phyloP scores from a whole-genome alignment of 257 asterid species.

The Nemophila menziesii region DNA sequence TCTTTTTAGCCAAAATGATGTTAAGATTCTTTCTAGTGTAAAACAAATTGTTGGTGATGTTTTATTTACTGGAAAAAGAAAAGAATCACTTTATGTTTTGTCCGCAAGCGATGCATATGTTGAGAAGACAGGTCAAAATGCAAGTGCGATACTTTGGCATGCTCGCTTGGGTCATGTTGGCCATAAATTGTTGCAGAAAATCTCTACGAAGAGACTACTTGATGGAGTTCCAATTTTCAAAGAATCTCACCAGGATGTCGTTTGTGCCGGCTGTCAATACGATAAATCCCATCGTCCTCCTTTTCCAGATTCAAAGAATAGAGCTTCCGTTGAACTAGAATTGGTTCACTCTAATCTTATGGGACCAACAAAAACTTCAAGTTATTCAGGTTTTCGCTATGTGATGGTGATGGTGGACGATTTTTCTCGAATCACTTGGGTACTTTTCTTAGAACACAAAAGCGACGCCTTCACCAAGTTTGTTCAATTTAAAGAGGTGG shows the following conservation, averaged over 20 bases:
- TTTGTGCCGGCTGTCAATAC: conserved; percentile 15
- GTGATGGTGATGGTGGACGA: conserved; percentile 22
- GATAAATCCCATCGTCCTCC: conserved; percentile 17
- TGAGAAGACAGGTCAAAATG: too few species aligned
- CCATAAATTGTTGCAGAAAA: conserved; percentile 13
- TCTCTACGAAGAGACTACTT: conserved; percentile 12
- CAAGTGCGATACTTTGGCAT: conserved; percentile 16
- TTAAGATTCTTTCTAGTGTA: too few species aligned
- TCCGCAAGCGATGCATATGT: too few species aligned
- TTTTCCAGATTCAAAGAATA: conserved; percentile 11
- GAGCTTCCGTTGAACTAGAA: conserved; percentile 4
- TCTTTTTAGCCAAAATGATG: too few species aligned
- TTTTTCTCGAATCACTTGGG: conserved; percentile 13
- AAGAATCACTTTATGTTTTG: too few species aligned
- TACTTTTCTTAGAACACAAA: conserved; percentile 12
- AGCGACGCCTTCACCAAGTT: conserved; percentile 12
- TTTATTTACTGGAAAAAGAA: too few species aligned
- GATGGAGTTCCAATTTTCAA: conserved; percentile 12
- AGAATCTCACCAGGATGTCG: neutral
- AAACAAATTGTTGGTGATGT: too few species aligned
- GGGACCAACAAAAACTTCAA: conserved; percentile 15
- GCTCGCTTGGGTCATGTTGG: conserved; percentile 21
- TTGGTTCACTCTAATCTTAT: conserved; percentile 9
- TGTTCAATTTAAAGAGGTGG: conserved; percentile 6
- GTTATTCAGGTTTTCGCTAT: conserved; percentile 6